Evolutionary conservation across 73 alveolate genomes (phyloP), one percentile per base, ranked within the genome.

Genomic region (Uronychia setigera): DNA sequence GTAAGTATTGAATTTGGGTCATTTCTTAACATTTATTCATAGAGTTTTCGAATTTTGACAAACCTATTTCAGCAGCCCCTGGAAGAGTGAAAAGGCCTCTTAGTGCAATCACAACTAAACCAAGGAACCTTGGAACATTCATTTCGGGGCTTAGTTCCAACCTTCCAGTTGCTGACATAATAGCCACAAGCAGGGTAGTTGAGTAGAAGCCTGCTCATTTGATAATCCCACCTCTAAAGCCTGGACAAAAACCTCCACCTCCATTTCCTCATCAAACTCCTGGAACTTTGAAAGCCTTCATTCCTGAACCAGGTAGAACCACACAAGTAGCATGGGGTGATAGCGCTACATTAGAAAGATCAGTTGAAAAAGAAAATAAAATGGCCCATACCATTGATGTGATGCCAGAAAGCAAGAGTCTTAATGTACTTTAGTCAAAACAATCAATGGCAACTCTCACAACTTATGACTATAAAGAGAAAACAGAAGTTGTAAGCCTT

Each of bases 401-500:
- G 5, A 11, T 46, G 67, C 67, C 79, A 78, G 58, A 74, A 79
- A 27, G 87, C 78, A 35, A 34, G 87, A 46, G 67, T 19, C 19
- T 46, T 5, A 46, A 19, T 19, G 5, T 19, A 19, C 67, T 46
- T 19, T 46, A 46, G 67, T 19, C 5, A 19, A 58, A 86, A 79
- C 75, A 60, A 78, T 26, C 79, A 79, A 32, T 75, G 11, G 89
- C 82, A n/a, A n/a, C 58, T 11, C 78, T 82, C 1, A 82, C 89
- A 29, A 82, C 89, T 74, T 58, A 82, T 29, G 26, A 74, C 0
- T 58, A 27, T 11, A 33, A 60, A 26, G 83, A 60, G n/a, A 82
- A 82, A 33, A n/a, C 34, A 33, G 33, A 58, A 28, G 26, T 85
- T 83, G 29, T 25, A 46, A 32, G 87, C 59, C 34, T 11, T 46